Evolutionary conservation across 1,284 basidiomycete species (phyloP).

Genomic region (Irpex sp.): DNA sequence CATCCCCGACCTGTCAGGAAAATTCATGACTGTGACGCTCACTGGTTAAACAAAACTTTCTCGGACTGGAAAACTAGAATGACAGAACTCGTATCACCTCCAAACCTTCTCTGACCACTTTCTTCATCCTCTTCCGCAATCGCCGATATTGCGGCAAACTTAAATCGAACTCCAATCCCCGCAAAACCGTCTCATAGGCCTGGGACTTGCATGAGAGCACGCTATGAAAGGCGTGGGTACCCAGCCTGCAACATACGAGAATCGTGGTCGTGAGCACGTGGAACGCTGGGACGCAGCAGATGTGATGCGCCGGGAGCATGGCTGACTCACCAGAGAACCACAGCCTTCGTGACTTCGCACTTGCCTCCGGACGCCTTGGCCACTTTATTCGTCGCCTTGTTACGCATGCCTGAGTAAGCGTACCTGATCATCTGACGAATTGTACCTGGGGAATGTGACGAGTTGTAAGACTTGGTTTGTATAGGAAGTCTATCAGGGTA

Average conservation of each 20-base stretch:
- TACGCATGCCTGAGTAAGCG: constrained; percentile 60
- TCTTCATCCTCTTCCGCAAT: constrained; percentile 51
- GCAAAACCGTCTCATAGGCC: constrained; percentile 55
- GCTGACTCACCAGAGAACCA: constrained; percentile 70
- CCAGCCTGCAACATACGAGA: constrained; percentile 64
- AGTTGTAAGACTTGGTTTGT: background rate
- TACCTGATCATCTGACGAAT: constrained; percentile 69
- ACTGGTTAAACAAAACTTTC: background rate
- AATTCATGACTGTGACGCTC: background rate
- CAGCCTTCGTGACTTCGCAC: constrained; percentile 54
- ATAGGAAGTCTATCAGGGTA: background rate
- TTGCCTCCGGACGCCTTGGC: constrained; percentile 45
- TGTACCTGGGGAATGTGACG: constrained; percentile 47
- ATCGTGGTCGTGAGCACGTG: background rate
- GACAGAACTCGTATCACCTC: constrained; percentile 27
- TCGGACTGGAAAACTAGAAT: constrained; percentile 20
- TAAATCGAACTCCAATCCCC: constrained; percentile 58
- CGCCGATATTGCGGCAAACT: constrained; percentile 49
- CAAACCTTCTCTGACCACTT: constrained; percentile 56
- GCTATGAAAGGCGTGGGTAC: constrained; percentile 78
- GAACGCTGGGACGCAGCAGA: constrained; percentile 27
- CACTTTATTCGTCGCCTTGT: constrained; percentile 53
- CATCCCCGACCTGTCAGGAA: background rate
- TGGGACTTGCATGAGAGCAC: constrained; percentile 68
- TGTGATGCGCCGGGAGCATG: constrained; percentile 25